Conservation (phyloP, 2,329 filamentous ascomycete genomes). For the Paradendryphiella salina region DNA sequence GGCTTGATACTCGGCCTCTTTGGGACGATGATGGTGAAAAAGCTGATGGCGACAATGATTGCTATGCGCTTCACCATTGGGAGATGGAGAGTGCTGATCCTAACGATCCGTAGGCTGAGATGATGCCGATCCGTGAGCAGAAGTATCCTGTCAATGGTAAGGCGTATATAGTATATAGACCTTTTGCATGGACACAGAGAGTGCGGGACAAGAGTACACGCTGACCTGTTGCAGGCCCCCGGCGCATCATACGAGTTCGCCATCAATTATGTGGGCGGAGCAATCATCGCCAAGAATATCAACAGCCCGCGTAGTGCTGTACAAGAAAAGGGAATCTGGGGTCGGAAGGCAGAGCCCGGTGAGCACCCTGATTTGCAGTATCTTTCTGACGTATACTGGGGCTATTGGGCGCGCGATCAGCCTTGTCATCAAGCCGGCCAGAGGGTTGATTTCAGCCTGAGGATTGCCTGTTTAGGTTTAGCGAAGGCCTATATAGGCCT, state of each 20-base stretch:
- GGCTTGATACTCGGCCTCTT: conserved; percentile 10
- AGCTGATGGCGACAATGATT: conserved; percentile 12
- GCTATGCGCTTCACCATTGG: conserved; percentile 14
- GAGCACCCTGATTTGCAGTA: conserved; percentile 26
- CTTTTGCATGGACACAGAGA: background rate
- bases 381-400: conserved; percentile 30
- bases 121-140: conserved; percentile 9
- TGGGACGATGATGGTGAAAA: conserved; percentile 5
- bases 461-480: no score
- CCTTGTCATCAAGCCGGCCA: no score
- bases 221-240: conserved; percentile 16
- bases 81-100: conserved; percentile 6
- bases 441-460: no score
- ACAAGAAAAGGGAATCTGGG: conserved; percentile 1
- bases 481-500: no score
- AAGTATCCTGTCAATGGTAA: conserved; percentile 19
- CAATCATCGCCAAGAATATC: conserved; percentile 15
- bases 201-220: background rate
- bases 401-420: conserved; percentile 21
- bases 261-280: conserved; percentile 19
- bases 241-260: conserved; percentile 20
- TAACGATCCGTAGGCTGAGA: background rate
- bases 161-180: conserved; percentile 15
- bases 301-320: conserved; percentile 14
- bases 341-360: conserved; percentile 6